phyloP scores from a whole-genome alignment of 1,139 yeast species.

The Suhomyces yuchorum region DNA sequence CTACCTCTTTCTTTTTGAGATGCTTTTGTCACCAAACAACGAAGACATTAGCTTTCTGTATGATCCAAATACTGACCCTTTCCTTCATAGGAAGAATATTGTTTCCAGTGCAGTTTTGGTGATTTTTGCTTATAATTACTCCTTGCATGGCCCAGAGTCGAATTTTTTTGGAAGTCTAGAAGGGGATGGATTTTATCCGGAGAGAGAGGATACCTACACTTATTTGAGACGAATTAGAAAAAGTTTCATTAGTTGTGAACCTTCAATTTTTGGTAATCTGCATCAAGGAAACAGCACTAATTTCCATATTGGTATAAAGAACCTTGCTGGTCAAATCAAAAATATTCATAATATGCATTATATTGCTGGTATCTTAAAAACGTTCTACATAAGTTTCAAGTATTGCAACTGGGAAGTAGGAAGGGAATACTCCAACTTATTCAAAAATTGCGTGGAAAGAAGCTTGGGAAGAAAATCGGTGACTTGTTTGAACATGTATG shows the following conservation, averaged over 20 bases:
- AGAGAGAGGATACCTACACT: slow-evolving; percentile 40
- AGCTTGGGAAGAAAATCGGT: slow-evolving; percentile 52
- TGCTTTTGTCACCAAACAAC: slow-evolving; percentile 19
- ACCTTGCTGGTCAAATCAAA: slow-evolving; percentile 9
- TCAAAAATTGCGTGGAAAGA: slow-evolving; percentile 57
- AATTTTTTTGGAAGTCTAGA: slow-evolving; percentile 23
- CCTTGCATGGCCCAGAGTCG: slow-evolving; percentile 58
- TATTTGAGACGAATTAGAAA: slow-evolving; percentile 38
- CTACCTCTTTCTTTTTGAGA: slow-evolving; percentile 18
- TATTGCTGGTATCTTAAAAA: slow-evolving; percentile 54
- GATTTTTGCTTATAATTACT: slow-evolving; percentile 60
- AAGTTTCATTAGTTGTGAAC: slow-evolving; percentile 30
- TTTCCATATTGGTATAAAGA: slow-evolving; percentile 10
- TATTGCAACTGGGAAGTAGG: slow-evolving; percentile 60
- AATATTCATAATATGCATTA: slow-evolving; percentile 42
- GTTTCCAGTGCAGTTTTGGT: slow-evolving; percentile 54
- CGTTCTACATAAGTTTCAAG: slow-evolving; percentile 28
- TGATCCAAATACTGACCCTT: slow-evolving; percentile 54
- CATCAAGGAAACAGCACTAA: slow-evolving; percentile 7
- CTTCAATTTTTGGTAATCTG: slow-evolving; percentile 24
- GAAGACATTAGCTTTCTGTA: slow-evolving; percentile 35
- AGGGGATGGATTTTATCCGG: slow-evolving; percentile 23
- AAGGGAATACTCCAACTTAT: slow-evolving; percentile 55
- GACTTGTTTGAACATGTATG: slow-evolving; percentile 55
- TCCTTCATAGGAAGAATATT: slow-evolving; percentile 57